phyloP scores from a whole-genome alignment of 2,329 filamentous ascomycete species.

The Eutypella sp. region DNA sequence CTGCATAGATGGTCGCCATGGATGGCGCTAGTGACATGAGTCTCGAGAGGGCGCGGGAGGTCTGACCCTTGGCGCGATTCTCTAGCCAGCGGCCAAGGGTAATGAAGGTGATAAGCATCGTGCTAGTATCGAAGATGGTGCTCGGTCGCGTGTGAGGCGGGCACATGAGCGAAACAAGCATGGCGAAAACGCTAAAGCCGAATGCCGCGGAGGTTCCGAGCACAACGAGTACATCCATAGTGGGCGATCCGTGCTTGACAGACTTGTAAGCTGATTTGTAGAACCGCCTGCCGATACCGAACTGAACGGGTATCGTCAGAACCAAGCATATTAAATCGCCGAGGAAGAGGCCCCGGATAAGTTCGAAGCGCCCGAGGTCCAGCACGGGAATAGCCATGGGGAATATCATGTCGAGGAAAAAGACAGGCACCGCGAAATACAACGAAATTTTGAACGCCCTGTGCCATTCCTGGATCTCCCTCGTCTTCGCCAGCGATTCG shows the following conservation, averaged over 20 bases:
- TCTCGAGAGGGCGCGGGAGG: conserved; percentile 84
- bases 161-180: conserved; percentile 74
- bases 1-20: conserved; percentile 93
- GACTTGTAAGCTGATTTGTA: conserved; percentile 93
- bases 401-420: conserved; percentile 87
- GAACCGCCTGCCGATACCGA: conserved; percentile 91
- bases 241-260: conserved; percentile 82
- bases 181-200: conserved; percentile 86
- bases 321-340: conserved; percentile 80
- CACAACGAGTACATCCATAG: conserved; percentile 96
- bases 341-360: conserved; percentile 74
- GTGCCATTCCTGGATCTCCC: conserved; percentile 92
- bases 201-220: conserved; percentile 93
- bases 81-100: conserved; percentile 87
- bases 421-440: conserved; percentile 82
- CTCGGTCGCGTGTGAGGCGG: conserved; percentile 73
- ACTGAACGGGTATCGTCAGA: conserved; percentile 90
- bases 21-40: conserved; percentile 95
- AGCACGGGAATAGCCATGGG: conserved; percentile 76
- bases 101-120: conserved; percentile 96
- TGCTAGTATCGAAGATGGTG: conserved; percentile 95
- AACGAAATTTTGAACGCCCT: conserved; percentile 73
- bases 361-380: conserved; percentile 67
- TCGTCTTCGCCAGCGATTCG: conserved; percentile 91
- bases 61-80: conserved; percentile 93